These are phyloP conservation scores for Microbotryomycetes sp. DNA, from an alignment of 1,284 basidiomycete species.

Conservation along the genomic window DNA sequence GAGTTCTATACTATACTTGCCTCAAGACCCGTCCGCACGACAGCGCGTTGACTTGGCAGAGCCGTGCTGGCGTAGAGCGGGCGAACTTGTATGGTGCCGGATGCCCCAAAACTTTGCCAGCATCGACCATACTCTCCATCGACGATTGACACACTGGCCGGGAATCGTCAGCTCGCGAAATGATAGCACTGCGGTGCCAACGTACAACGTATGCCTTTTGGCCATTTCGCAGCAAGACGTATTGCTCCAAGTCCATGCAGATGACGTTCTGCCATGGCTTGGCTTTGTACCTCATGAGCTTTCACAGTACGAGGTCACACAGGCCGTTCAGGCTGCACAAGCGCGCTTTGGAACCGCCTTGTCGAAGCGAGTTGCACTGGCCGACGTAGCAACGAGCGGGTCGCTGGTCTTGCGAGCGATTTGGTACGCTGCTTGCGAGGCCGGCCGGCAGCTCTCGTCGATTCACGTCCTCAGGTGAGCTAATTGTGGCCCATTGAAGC, in stretches of 20 bases:
- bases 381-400: neutral
- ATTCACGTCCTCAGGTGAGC: neutral
- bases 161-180: conserved; percentile 13
- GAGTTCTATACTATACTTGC: neutral
- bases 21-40: neutral
- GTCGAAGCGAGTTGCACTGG: neutral
- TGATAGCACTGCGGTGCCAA: neutral
- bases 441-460: neutral
- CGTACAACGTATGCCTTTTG: conserved; percentile 14
- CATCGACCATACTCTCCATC: neutral
- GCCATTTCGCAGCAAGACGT: conserved; percentile 4
- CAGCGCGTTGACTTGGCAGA: neutral
- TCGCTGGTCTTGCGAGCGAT: neutral
- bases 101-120: neutral
- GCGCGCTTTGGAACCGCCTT: neutral
- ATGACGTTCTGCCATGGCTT: conserved; percentile 21
- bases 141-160: conserved; percentile 18
- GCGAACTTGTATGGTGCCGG: conserved; percentile 25
- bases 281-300: conserved; percentile 12
- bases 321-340: neutral
- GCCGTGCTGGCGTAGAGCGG: conserved; percentile 4
- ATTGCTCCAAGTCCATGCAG: conserved; percentile 5
- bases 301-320: neutral
- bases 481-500: neutral
- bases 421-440: neutral